Evolutionary conservation across 2,329 filamentous ascomycete genomes (phyloP).

Genomic region (Monosporascus ibericus): DNA sequence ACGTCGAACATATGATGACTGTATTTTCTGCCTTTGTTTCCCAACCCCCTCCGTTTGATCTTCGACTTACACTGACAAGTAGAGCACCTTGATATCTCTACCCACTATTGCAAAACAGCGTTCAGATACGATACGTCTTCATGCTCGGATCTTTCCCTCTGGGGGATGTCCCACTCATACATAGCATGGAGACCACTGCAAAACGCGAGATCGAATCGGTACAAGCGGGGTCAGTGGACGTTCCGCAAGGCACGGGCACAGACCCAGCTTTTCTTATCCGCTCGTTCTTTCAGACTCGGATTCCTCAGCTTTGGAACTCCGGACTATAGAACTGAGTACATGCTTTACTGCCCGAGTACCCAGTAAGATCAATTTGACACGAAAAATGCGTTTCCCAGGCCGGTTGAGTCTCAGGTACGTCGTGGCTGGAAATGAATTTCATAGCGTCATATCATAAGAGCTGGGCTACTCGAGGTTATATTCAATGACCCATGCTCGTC

Average conservation of each 20-base stretch:
- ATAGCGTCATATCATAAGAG: too few relatives aligned
- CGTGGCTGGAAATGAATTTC: too few relatives aligned
- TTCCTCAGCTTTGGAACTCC: constrained; percentile 51
- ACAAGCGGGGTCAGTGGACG: constrained; percentile 15
- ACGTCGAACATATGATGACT: neutral
- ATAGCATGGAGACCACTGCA: constrained; percentile 55
- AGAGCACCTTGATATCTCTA: neutral
- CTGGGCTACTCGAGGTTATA: too few relatives aligned
- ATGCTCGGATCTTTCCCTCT: constrained; percentile 32
- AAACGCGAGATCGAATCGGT: constrained; percentile 49
- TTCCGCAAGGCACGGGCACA: constrained; percentile 11
- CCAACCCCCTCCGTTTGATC: neutral
- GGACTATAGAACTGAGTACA: constrained; percentile 63
- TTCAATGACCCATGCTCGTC: too few relatives aligned
- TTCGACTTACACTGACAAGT: neutral
- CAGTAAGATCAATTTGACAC: too few relatives aligned
- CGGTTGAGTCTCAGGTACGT: too few relatives aligned
- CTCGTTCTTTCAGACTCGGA: constrained; percentile 59
- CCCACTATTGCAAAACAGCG: constrained; percentile 29
- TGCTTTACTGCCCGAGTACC: constrained; percentile 15
- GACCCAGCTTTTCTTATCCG: constrained; percentile 16
- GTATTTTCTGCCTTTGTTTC: neutral
- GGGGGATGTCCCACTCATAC: constrained; percentile 5
- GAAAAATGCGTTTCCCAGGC: too few relatives aligned
- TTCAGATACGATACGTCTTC: constrained; percentile 62